Base-by-base conservation (phyloP, 2,329 filamentous ascomycete species). In the Aspergillus hortae region DNA sequence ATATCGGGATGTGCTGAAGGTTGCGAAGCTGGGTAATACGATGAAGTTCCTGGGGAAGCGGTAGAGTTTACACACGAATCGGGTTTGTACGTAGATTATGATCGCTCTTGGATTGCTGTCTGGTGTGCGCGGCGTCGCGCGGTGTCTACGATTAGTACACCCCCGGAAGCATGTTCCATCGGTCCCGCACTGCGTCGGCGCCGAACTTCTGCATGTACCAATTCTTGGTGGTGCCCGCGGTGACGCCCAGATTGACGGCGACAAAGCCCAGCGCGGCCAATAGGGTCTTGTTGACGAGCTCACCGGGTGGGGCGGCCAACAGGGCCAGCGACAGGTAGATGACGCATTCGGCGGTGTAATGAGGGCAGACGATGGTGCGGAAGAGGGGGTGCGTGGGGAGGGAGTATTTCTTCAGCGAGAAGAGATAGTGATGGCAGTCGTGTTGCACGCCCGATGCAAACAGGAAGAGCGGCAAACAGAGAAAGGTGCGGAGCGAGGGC, bases 261-360 rank as follows among this genome's bases (percentile, higher is more conserved):
- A 95, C 89, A 67, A 97, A 95, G 4, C 84, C 61, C 38, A 89
- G 64, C 5, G 83, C 89, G 51, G 83, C 83, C 33, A 88, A 64
- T 41, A 96, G 69, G 0, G 92, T 92, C 66, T 76, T 81, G 70
- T 96, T 96, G 53, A 90, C 68, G 50, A 81, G 57, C 30, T 76
- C 71, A 10, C 85, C 87, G 6, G 73, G 63, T 0, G 92, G 91
- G 1, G 92, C 90, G 27, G 86, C 85, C 36, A 88, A 69, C 43
- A 94, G 72, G 2, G 90, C 82, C 58, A 99, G 73, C n/a, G 87
- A 81, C 17, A 91, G 66, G 68, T 99, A 97, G 53, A 96, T 83
- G 38, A 88, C 67, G 66, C 89, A 92, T 74, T 97, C 94, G 64
- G 87, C 90, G 3, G 88, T 88, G 71, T 97, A 99, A 72, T 99